Evolutionary conservation across 1,139 yeast genomes (phyloP), one percentile per base, ranked within the genome.

Genomic region (Kodamaea ohmeri): DNA sequence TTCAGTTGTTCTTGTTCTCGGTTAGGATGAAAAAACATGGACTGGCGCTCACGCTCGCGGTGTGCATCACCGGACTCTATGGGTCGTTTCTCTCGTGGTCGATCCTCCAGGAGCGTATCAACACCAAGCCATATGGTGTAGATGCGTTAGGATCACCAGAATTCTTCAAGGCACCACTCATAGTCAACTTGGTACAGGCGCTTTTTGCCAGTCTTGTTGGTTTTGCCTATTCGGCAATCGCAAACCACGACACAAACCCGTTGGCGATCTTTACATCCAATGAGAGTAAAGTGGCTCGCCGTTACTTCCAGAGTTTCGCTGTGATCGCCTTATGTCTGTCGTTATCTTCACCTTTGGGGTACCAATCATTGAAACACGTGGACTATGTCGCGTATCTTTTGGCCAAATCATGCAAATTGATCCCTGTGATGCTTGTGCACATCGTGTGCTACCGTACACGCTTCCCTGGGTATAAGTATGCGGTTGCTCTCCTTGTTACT

Each of bases 51-150:
- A 62, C 71, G 18, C 65, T 83, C 27, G 47, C 72, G 0, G 46
- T 75, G 7, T 84, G 90, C 51, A 79, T 84, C 0, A 49, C 63
- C 1, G 96, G 96, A 0, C 84, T 92, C 33, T 92, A 90, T 54
- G 80, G 78, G 1, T 82, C 96, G 27, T 92, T 92, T 53, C 63
- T 92, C 25, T 73, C 92, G 2, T 92, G 98, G 98, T 90, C 96
- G 0, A 73, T 87, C 25, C 73, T 90, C 12, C 97, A 92, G 55
- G 98, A 92, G 58, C 80, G 94, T 37, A 79, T 92, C 48, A 77
- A 89, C 20, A 80, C 94, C 3, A 83, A 82, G 35, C 79, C 87
- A 4, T 89, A 89, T 60, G 89, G 87, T 1, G 47, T 47, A 7
- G 49, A 54, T 32, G 47, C 51, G 33, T 33, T 45, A 9, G 65